A percentile compares a stretch with the other conserved stretches of the same genome.
Conservation (phyloP, 495 filamentous ascomycete species). For the Penicillium paradoxum region DNA sequence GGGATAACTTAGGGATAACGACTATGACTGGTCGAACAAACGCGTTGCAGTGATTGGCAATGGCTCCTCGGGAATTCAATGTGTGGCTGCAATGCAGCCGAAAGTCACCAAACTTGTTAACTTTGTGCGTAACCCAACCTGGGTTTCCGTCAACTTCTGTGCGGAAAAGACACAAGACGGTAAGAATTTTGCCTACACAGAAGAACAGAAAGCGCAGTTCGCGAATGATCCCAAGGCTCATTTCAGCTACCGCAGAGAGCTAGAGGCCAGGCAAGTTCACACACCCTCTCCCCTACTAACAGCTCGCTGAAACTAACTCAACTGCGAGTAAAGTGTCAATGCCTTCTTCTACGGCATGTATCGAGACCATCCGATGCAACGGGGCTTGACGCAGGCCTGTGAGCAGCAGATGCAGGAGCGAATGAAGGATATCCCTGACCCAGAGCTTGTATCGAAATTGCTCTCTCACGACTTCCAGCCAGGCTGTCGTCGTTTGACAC, state of each 20-base stretch:
- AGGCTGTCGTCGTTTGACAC: conserved; percentile 42
- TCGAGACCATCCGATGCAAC: conserved; percentile 3
- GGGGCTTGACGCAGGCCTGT: neutral
- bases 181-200: conserved; percentile 34
- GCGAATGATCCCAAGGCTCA: conserved; percentile 4
- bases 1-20: conserved; percentile 21
- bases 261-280: conserved; percentile 10
- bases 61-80: conserved; percentile 46
- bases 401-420: conserved; percentile 28
- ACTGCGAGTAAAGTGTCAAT: conserved; percentile 4
- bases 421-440: conserved; percentile 18
- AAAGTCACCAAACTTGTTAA: conserved; percentile 27
- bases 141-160: conserved; percentile 7
- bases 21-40: conserved; percentile 40
- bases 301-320: neutral
- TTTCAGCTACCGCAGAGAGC: conserved; percentile 11
- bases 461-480: conserved; percentile 30
- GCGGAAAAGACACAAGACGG: conserved; percentile 13
- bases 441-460: conserved; percentile 33
- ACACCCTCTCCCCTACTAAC: neutral
- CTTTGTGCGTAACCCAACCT: conserved; percentile 25
- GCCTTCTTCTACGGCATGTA: neutral
- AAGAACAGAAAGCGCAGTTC: conserved; percentile 28
- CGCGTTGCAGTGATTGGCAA: conserved; percentile 47
- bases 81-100: conserved; percentile 50